Evolutionary conservation across 73 alveolate genomes (phyloP).

Genomic region (Stentor roeselii): DNA sequence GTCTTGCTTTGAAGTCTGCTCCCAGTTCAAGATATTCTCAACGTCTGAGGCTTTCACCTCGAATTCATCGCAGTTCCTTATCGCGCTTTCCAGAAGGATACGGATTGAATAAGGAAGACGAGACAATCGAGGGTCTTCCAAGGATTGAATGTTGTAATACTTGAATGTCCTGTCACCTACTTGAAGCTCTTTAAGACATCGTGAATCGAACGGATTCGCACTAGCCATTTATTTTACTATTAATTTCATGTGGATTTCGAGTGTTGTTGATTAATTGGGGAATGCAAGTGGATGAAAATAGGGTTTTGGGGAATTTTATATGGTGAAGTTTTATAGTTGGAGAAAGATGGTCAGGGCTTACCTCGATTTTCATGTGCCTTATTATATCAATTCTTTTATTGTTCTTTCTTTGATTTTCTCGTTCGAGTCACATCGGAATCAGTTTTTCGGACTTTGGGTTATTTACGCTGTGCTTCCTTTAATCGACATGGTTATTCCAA

Average conservation of each 20-base stretch:
- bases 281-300: no score
- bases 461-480: slow-evolving; percentile 48
- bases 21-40: slow-evolving; percentile 54
- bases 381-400: not conserved
- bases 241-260: no score
- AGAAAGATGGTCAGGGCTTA: slow-evolving; percentile 15
- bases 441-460: slow-evolving; percentile 39
- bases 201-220: no score
- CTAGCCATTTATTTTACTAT: no score
- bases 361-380: not conserved
- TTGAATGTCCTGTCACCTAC: not conserved
- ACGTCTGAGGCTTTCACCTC: slow-evolving; percentile 41
- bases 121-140: not conserved
- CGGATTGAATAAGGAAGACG: slow-evolving; percentile 64
- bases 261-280: no score
- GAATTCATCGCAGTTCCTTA: slow-evolving; percentile 77
- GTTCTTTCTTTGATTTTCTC: not conserved
- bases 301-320: no score
- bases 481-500: slow-evolving; percentile 33
- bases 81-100: slow-evolving; percentile 74
- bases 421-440: slow-evolving; percentile 13
- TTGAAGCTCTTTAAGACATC: no score
- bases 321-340: no score
- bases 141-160: not conserved
- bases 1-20: slow-evolving; percentile 65